Base-by-base conservation (phyloP, 192 early-diverging fungal species). In the Coemansia sp. region DNA sequence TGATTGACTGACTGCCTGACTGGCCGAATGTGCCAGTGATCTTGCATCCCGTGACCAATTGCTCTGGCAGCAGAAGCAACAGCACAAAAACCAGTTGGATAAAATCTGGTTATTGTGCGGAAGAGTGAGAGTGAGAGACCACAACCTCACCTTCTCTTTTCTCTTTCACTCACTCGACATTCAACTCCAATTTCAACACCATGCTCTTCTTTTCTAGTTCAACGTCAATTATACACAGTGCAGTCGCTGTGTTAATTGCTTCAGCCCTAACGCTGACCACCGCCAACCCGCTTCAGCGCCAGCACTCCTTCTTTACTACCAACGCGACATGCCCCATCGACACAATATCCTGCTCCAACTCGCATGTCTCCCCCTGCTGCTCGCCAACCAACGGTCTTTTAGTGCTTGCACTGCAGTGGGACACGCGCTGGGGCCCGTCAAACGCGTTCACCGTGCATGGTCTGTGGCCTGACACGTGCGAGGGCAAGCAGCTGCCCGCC, bases 401-500 rank as follows among this genome's bases (percentile, higher is more conserved):
- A 2, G 71, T 77, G 4, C 59, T 81, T 0, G 52, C 80, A 3
- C 52, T 51, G 69, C 82, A 86, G 67, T 89, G 86, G 85, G 82
- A 84, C 57, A 43, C 68, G 2, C 80, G 83, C 43, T 82, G 74
- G 27, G 85, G 84, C 14, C 84, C 84, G 13, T 15, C 59, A 12
- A 67, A 87, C 40, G 67, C 76, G 24, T 91, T 85, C 45, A 89
- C 89, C 9, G 66, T 91, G 17, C 89, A 91, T 59, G 89, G 89
- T n/a, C 70, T 89, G 46, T 90, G 90, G 90, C 86, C 90, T 14
- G 87, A 90, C 67, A 84, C 80, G 3, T 85, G 84, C 53, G 55
- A 78, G 21, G 84, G 84, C 51, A 66, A 69, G 43, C 74, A 69
- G 46, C 55, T 74, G 30, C 78, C 71, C 0, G 40, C 27, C 21